Conservation (phyloP, 2,329 filamentous ascomycete genomes). For the Leptographium galeiforme region DNA sequence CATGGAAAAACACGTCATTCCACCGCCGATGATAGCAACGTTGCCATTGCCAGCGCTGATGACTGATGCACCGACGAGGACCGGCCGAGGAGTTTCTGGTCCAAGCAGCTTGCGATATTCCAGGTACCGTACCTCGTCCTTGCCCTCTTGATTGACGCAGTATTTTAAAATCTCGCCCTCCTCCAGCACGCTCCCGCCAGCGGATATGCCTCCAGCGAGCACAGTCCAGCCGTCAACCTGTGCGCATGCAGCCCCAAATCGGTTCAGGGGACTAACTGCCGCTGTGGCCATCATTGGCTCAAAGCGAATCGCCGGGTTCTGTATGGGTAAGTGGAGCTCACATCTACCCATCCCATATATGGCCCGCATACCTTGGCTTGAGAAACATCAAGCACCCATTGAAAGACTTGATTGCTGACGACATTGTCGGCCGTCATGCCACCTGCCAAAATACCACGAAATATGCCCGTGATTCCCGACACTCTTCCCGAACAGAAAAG, state of each 20-base stretch:
- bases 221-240: constrained; percentile 5
- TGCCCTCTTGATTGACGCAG: constrained; percentile 17
- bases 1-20: constrained; percentile 83
- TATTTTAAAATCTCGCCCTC: constrained; percentile 39
- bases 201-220: constrained; percentile 30
- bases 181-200: constrained; percentile 26
- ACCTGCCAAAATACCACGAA: constrained; percentile 53
- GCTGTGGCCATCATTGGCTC: not conserved
- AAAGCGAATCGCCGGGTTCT: constrained; percentile 11
- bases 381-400: constrained; percentile 44
- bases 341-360: no score
- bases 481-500: constrained; percentile 16
- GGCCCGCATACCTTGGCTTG: constrained; percentile 21
- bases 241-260: constrained; percentile 7
- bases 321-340: constrained; percentile 9
- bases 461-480: constrained; percentile 18
- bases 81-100: constrained; percentile 31
- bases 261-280: not conserved
- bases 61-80: constrained; percentile 57
- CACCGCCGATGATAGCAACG: constrained; percentile 60
- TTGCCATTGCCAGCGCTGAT: constrained; percentile 30
- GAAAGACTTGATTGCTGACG: constrained; percentile 48
- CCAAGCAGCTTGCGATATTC: not conserved
- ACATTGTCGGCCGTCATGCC: constrained; percentile 55
- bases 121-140: constrained; percentile 15